These are phyloP conservation scores for Stephania yunnanensis DNA, from an alignment of 164 flowering plant species.

Conservation along the genomic window DNA sequence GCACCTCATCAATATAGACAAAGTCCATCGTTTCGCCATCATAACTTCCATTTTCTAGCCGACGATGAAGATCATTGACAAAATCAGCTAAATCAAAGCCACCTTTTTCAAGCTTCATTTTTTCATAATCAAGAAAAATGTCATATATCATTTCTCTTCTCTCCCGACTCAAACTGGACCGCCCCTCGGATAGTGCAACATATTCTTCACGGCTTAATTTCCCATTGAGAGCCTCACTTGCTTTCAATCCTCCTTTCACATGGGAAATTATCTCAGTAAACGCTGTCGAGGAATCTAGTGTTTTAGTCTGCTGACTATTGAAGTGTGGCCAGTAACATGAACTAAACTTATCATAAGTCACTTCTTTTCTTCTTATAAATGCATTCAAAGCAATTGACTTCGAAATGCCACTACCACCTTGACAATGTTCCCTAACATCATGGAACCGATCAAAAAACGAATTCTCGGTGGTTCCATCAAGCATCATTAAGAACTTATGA, in stretches of 20 bases:
- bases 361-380: constrained; percentile 46
- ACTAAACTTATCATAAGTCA: constrained; percentile 48
- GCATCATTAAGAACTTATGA: constrained; percentile 70
- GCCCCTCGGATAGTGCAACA: constrained; percentile 35
- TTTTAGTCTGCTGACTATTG: constrained; percentile 38
- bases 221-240: constrained; percentile 26
- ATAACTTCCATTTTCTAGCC: constrained; percentile 32
- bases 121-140: constrained; percentile 57
- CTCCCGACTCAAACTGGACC: constrained; percentile 40
- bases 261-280: constrained; percentile 72
- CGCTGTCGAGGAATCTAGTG: constrained; percentile 56
- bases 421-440: constrained; percentile 19
- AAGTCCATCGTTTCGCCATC: constrained; percentile 51
- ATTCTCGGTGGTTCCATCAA: constrained; percentile 52
- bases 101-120: constrained; percentile 40
- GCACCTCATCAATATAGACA: constrained; percentile 80
- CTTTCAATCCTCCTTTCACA: constrained; percentile 55
- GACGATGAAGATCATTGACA: constrained; percentile 54
- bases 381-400: constrained; percentile 41
- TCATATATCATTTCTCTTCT: constrained; percentile 47
- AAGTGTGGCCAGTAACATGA: constrained; percentile 72
- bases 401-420: constrained; percentile 14
- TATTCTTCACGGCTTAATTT: constrained; percentile 42
- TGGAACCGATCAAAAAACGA: constrained; percentile 59
- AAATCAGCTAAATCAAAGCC: constrained; percentile 74